Conservation (phyloP, 306 rosid species). For the Mucuna pruriens region DNA sequence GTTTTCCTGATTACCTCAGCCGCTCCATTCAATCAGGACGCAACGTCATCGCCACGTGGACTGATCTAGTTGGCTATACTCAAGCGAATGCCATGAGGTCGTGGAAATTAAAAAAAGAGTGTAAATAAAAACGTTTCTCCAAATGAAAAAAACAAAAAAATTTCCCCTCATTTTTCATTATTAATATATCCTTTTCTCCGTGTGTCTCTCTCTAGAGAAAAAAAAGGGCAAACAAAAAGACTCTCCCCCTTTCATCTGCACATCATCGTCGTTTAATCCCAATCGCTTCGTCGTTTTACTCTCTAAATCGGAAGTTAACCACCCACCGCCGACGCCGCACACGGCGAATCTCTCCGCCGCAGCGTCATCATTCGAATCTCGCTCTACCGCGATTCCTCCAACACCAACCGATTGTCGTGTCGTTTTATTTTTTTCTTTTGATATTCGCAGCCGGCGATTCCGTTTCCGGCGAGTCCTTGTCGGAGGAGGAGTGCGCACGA, state of each 20-base stretch:
- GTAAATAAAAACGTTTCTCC: slow-evolving; percentile 50
- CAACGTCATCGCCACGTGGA: slow-evolving; percentile 27
- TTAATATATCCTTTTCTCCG: slow-evolving; percentile 32
- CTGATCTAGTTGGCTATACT: neutral
- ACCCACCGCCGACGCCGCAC: slow-evolving; percentile 33
- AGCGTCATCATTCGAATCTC: slow-evolving; percentile 23
- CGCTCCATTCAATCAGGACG: neutral
- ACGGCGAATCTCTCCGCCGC: slow-evolving; percentile 49
- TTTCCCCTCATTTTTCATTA: slow-evolving; percentile 8
- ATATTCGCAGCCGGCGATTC: slow-evolving; percentile 51
- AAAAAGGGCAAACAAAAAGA: slow-evolving; percentile 36
- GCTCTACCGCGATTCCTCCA: slow-evolving; percentile 11
- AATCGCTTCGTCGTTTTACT: slow-evolving; percentile 57
- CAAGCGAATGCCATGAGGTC: slow-evolving; percentile 8
- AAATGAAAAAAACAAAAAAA: slow-evolving; percentile 25
- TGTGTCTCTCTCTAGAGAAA: slow-evolving; percentile 32
- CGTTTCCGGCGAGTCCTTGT: slow-evolving; percentile 50
- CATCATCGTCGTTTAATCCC: slow-evolving; percentile 56
- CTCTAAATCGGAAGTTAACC: slow-evolving; percentile 54
- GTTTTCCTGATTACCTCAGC: neutral
- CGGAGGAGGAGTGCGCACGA: slow-evolving; percentile 56
- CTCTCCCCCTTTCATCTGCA: slow-evolving; percentile 46
- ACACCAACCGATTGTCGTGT: slow-evolving; percentile 21
- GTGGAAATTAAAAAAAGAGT: neutral
- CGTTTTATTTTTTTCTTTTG: neutral